phyloP scores from a whole-genome alignment of 1,139 yeast genomes.

The Yamadazyma spencermartinsiae region DNA sequence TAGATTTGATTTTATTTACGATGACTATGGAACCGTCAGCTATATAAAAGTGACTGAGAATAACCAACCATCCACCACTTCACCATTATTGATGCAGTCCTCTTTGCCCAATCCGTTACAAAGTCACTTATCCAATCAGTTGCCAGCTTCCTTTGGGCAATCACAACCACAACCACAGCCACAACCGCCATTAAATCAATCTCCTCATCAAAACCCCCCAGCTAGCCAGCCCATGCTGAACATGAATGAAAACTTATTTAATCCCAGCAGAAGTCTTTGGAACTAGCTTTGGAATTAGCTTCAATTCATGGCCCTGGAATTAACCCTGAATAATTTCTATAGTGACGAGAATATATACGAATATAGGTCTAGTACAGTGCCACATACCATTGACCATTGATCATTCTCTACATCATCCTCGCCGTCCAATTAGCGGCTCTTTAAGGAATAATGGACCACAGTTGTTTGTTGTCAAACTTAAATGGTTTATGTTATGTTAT shows the following conservation, averaged over 20 bases:
- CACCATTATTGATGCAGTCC: slow-evolving; percentile 7
- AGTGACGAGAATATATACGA: background rate
- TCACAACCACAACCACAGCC: background rate
- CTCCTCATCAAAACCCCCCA: background rate
- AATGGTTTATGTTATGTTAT: background rate
- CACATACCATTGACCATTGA: no score
- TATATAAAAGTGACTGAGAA: slow-evolving; percentile 33
- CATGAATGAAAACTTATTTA: slow-evolving; percentile 2
- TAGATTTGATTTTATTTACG: slow-evolving; percentile 47
- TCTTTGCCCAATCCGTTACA: background rate
- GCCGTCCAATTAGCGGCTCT: no score
- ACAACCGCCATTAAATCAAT: background rate
- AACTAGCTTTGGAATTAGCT: no score
- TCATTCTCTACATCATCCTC: no score
- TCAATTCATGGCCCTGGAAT: no score
- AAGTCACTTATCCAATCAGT: background rate
- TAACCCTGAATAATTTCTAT: no score
- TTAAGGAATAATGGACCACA: no score
- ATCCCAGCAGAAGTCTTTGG: slow-evolving; percentile 3
- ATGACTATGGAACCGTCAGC: slow-evolving; percentile 48
- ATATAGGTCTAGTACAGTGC: background rate
- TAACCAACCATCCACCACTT: background rate
- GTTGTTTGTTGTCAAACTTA: no score
- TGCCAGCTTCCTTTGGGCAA: background rate
- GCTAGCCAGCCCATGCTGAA: background rate